phyloP scores from a whole-genome alignment of 2,329 filamentous ascomycete genomes.

The Fusarium sp. region DNA sequence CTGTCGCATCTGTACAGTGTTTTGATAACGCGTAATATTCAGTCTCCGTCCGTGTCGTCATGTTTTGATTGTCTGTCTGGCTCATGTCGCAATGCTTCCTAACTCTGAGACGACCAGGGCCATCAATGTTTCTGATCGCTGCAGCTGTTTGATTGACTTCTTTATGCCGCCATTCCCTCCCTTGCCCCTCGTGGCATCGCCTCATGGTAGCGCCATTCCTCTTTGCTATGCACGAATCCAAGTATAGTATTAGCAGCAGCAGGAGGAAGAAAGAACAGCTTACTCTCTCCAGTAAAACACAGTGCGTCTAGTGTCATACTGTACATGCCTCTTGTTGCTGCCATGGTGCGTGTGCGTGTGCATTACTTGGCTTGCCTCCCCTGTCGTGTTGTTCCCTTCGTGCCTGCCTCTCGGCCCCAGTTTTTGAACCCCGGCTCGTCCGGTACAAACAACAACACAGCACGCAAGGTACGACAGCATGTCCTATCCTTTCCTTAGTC shows the following conservation, averaged over 20 bases:
- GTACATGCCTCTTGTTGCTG: constrained; percentile 20
- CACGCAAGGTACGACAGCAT: constrained; percentile 34
- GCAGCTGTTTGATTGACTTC: constrained; percentile 37
- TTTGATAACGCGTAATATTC: constrained; percentile 31
- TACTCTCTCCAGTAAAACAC: constrained; percentile 1
- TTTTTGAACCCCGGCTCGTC: constrained; percentile 26
- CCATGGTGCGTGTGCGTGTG: constrained; percentile 19
- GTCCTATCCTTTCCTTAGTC: constrained; percentile 6
- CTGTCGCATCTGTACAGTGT: constrained; percentile 7
- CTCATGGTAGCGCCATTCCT: constrained; percentile 46
- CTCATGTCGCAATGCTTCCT: constrained; percentile 36
- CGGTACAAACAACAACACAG: constrained; percentile 37
- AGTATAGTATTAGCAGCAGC: constrained; percentile 2
- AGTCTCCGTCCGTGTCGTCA: constrained; percentile 22
- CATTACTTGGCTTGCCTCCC: constrained; percentile 23
- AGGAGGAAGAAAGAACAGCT: constrained; percentile 6
- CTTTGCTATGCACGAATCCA: constrained; percentile 17
- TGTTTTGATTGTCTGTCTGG: constrained; percentile 33
- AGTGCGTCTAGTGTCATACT: constrained; percentile 27
- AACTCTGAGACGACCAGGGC: constrained; percentile 37
- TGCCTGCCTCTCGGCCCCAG: constrained; percentile 16
- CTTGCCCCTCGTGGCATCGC: constrained; percentile 42
- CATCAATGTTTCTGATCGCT: constrained; percentile 36
- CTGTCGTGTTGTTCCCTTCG: constrained; percentile 15
- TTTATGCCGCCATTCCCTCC: constrained; percentile 38